A percentile compares a stretch with the other conserved stretches of the same genome.
Conservation (phyloP, 2,329 filamentous ascomycete species). For the Bipolaris bicolor region DNA sequence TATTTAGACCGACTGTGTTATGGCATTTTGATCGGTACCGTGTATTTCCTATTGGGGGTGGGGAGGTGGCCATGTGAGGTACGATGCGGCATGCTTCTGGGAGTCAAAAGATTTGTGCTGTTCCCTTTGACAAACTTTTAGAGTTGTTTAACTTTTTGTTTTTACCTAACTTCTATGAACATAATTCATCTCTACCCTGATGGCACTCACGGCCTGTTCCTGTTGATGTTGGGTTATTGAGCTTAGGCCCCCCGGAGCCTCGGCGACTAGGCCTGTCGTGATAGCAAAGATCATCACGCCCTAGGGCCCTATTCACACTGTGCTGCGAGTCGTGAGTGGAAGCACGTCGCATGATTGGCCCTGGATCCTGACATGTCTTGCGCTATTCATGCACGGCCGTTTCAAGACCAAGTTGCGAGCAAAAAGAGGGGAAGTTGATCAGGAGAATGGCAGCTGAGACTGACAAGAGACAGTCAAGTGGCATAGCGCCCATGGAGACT, state of each 20-base stretch:
- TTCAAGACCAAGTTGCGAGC: constrained; percentile 8
- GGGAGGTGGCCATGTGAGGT: constrained; percentile 28
- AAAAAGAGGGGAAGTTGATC: constrained; percentile 16
- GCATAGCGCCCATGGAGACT: not conserved
- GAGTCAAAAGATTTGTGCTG: constrained; percentile 31
- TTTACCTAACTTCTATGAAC: constrained; percentile 39
- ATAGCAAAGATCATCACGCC: constrained; percentile 8
- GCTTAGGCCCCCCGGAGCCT: not conserved
- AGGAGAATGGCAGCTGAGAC: constrained; percentile 7
- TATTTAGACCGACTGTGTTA: constrained; percentile 38
- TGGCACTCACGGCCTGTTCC: not conserved
- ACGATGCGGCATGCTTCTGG: constrained; percentile 25
- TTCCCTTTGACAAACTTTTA: constrained; percentile 19
- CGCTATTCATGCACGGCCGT: constrained; percentile 19
- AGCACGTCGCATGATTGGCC: constrained; percentile 6
- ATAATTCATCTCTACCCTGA: constrained; percentile 34
- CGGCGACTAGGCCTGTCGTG: constrained; percentile 2
- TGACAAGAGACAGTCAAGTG: not conserved
- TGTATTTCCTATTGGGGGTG: constrained; percentile 34
- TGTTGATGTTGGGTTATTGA: not conserved
- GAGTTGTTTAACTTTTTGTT: constrained; percentile 24
- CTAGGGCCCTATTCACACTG: not conserved
- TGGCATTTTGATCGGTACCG: constrained; percentile 42
- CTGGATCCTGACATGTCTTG: not conserved
- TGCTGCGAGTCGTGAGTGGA: constrained; percentile 11